phyloP scores from a whole-genome alignment of 1,284 basidiomycete species.

The Trametes sp. region DNA sequence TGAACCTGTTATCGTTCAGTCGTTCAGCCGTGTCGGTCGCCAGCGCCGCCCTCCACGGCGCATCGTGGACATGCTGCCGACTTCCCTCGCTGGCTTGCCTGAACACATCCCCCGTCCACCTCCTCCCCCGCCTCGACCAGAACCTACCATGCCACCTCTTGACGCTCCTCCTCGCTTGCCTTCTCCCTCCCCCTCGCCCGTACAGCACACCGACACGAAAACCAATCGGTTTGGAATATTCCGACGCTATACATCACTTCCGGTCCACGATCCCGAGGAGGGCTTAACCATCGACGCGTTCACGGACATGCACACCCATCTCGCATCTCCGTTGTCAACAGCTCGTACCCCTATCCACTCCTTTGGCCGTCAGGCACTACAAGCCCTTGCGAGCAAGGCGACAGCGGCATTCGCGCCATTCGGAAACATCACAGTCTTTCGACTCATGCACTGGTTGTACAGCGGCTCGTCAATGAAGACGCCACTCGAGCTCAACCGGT shows the following conservation, averaged over 20 bases:
- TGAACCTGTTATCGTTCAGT: neutral
- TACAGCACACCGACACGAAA: neutral
- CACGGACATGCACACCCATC: neutral
- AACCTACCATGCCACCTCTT: too few relatives aligned
- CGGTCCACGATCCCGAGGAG: constrained; percentile 15
- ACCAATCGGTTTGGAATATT: constrained; percentile 17
- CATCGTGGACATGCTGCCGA: constrained; percentile 5
- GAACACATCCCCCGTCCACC: constrained; percentile 4
- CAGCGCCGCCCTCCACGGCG: neutral
- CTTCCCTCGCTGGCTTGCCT: constrained; percentile 3
- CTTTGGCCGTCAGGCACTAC: neutral
- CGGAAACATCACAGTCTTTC: neutral
- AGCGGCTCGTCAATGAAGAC: too few relatives aligned
- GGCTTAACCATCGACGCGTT: constrained; percentile 4
- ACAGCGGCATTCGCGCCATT: neutral
- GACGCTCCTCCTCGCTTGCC: neutral
- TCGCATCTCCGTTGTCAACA: too few relatives aligned
- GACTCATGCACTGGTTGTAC: neutral
- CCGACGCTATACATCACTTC: constrained; percentile 6
- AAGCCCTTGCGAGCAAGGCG: neutral
- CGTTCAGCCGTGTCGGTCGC: neutral
- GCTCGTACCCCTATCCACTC: too few relatives aligned
- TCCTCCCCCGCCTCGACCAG: neutral
- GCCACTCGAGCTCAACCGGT: too few relatives aligned
- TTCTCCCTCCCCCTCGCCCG: too few relatives aligned